phyloP scores from a whole-genome alignment of 441 rosid genomes.

The Aquilaria agallochum region DNA sequence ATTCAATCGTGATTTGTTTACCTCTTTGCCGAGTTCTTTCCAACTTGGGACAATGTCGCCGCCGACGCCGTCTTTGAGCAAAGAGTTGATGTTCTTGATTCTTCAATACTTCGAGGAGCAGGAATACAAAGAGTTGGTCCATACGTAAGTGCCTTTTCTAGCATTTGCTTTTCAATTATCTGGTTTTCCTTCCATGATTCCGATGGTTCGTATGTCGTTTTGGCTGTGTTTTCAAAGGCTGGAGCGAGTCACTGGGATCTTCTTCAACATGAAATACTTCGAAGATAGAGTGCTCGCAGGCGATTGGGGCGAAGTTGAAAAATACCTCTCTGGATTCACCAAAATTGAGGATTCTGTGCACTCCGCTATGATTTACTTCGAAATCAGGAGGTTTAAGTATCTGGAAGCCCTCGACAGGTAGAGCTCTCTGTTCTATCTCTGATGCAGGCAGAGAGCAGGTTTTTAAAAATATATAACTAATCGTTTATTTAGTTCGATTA shows the following conservation, averaged over 20 bases:
- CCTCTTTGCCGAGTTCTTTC: not conserved
- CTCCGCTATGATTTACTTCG: slow-evolving; percentile 28
- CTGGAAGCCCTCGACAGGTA: slow-evolving; percentile 32
- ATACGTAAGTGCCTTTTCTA: slow-evolving; percentile 22
- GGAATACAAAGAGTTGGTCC: slow-evolving; percentile 41
- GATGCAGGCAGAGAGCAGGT: too few relatives aligned
- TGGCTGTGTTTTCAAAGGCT: slow-evolving; percentile 2
- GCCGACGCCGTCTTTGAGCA: slow-evolving; percentile 28
- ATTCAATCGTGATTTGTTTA: slow-evolving; percentile 6
- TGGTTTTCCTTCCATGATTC: slow-evolving; percentile 6
- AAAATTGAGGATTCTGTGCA: slow-evolving; percentile 28
- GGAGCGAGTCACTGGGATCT: slow-evolving; percentile 21
- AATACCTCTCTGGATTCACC: slow-evolving; percentile 27
- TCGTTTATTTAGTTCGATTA: not conserved
- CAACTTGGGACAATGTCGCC: slow-evolving; percentile 19
- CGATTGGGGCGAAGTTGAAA: slow-evolving; percentile 25
- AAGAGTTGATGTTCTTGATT: slow-evolving; percentile 39
- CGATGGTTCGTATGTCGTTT: slow-evolving; percentile 8
- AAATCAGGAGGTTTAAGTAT: slow-evolving; percentile 29
- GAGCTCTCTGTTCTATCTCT: slow-evolving; percentile 3
- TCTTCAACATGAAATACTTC: slow-evolving; percentile 21
- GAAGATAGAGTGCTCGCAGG: slow-evolving; percentile 22
- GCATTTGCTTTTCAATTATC: not conserved
- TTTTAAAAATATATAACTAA: too few relatives aligned
- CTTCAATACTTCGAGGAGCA: slow-evolving; percentile 46